Base-by-base conservation (phyloP, 2,329 filamentous ascomycete genomes). In the Fusarium brachygibbosum region DNA sequence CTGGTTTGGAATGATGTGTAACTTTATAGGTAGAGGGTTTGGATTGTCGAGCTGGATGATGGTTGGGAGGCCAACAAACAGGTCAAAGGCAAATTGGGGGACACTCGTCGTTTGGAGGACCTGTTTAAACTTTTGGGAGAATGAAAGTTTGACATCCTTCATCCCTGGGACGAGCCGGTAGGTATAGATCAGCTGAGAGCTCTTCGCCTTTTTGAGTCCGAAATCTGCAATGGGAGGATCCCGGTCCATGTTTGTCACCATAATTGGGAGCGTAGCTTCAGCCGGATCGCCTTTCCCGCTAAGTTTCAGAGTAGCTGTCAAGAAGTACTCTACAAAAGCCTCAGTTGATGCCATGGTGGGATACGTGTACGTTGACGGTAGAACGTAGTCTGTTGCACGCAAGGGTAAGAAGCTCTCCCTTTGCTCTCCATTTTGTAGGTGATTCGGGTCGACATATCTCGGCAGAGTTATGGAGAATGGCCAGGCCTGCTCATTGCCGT, bases 21-120 rank as follows among this genome's bases (percentile, higher is more conserved):
- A 29, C 7, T 45, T 46, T n/a, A 80, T 71, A 0, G 78, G 75
- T 1, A 79, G 52, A 0, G 67, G 65, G 4, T 44, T 46, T 0
- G 74, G 72, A 13, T 75, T 73, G 1, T 74, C 74, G 0, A 80
- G 70, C 28, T 79, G 78, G 5, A 82, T 68, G 2, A 75, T 58
- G 0, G 58, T 46, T 0, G 80, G 80, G 4, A 71, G 62, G 4
- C 72, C 63, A 14, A 79, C 46, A 11, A 76, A 51, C 2, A 79
- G 35, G 0, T 62, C 53, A 46, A 75, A 81, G 1, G 34, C 50
- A 5, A 80, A 73, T 3, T 53, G 49, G 0, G 81, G 81, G 0
- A 82, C 76, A 16, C 77, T 81, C n/a, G 79, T 76, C 1, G 76
- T 76, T 7, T 67, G 66, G 17, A 82, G 78, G 13, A 79, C 54